Conservation (phyloP, 1,284 basidiomycete species). For the Cutaneotrichosporon dermatis region DNA sequence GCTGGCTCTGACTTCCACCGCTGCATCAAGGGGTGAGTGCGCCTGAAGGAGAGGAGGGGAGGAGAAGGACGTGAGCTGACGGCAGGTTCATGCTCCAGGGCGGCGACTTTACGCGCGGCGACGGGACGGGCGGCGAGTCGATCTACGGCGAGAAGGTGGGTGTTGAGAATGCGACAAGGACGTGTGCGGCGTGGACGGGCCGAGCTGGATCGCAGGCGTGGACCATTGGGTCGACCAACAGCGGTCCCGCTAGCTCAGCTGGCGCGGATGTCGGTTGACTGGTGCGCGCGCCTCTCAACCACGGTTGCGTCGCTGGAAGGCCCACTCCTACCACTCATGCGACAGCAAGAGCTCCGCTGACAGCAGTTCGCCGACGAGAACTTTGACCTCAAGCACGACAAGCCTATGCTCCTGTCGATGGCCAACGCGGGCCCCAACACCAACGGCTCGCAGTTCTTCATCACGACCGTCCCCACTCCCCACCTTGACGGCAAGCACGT, state of each 20-base stretch:
- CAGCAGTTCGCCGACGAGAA: constrained; percentile 64
- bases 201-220: too few species aligned
- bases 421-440: constrained; percentile 70
- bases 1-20: constrained; percentile 71
- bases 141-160: constrained; percentile 76
- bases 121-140: constrained; percentile 88
- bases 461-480: constrained; percentile 51
- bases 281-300: too few species aligned
- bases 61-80: not conserved
- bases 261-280: too few species aligned
- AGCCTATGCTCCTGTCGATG: constrained; percentile 84
- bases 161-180: not conserved
- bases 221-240: too few species aligned
- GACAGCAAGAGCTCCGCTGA: not conserved
- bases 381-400: constrained; percentile 72
- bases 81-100: constrained; percentile 68
- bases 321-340: too few species aligned
- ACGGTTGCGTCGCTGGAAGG: too few species aligned
- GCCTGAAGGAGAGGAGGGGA: not conserved
- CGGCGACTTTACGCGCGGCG: constrained; percentile 53
- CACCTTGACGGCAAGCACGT: constrained; percentile 68
- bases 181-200: too few species aligned
- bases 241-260: too few species aligned
- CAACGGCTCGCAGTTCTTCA: constrained; percentile 59
- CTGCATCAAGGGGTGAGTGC: constrained; percentile 55